These are phyloP conservation scores for Gaertneriomyces sp. DNA, from an alignment of 192 early-diverging fungal genomes.

Conservation along the genomic window DNA sequence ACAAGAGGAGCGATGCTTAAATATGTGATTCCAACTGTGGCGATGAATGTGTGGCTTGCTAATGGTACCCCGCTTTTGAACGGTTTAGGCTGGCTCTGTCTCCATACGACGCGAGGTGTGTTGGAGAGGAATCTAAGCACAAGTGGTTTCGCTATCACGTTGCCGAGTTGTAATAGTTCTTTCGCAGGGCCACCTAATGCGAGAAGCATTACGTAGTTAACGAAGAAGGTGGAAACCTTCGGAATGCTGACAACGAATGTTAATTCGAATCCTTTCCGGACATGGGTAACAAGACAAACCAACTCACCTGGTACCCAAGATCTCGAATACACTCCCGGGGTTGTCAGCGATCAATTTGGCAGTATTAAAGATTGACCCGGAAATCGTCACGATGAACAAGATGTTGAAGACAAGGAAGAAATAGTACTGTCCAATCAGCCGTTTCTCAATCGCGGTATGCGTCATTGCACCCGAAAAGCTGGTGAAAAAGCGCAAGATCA, in stretches of 20 bases:
- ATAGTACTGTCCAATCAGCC: conserved; percentile 69
- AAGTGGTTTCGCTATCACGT: conserved; percentile 54
- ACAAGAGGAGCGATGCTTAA: conserved; percentile 71
- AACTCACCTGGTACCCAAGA: conserved; percentile 29
- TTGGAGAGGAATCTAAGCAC: conserved; percentile 51
- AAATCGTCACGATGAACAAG: conserved; percentile 68
- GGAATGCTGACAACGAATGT: conserved; percentile 47
- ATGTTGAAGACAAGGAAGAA: conserved; percentile 62
- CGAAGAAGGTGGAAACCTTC: conserved; percentile 68
- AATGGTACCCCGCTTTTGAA: conserved; percentile 30
- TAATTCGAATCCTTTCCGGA: too few species aligned
- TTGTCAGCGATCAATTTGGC: conserved; percentile 47
- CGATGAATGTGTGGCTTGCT: conserved; percentile 24
- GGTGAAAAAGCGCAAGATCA: conserved; percentile 47
- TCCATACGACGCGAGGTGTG: conserved; percentile 56
- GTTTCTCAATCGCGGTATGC: conserved; percentile 46
- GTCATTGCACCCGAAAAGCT: conserved; percentile 26
- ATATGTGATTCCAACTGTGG: conserved; percentile 65
- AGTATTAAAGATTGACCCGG: conserved; percentile 51
- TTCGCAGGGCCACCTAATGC: conserved; percentile 56
- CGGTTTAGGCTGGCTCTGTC: conserved; percentile 45
- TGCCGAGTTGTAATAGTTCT: conserved; percentile 63
- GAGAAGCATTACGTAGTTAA: conserved; percentile 73
- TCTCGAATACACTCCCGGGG: conserved; percentile 36
- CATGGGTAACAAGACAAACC: too few species aligned